phyloP scores from a whole-genome alignment of 306 rosid genomes.

The Crataegus laevigata region DNA sequence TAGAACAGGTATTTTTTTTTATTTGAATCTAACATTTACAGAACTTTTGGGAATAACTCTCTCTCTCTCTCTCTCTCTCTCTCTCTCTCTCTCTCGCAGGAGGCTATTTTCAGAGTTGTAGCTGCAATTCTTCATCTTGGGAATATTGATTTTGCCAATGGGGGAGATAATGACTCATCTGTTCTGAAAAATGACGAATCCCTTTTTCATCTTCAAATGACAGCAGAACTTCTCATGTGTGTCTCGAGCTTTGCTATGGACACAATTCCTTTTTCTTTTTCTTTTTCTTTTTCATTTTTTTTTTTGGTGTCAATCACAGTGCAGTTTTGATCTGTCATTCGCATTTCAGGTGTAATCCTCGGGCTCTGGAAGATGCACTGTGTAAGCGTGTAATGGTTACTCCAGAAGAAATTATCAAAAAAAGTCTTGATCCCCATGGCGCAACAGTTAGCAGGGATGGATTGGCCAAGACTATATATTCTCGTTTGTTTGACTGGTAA shows the following conservation, averaged over 20 bases:
- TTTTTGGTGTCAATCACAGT: not conserved
- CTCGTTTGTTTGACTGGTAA: slow-evolving; percentile 84
- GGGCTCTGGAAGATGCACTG: slow-evolving; percentile 67
- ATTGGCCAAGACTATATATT: slow-evolving; percentile 83
- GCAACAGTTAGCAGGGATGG: slow-evolving; percentile 84
- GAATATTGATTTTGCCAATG: slow-evolving; percentile 54
- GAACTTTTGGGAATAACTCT: slow-evolving; percentile 11
- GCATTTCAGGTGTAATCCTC: slow-evolving; percentile 61
- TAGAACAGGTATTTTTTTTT: slow-evolving; percentile 59
- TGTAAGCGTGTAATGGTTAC: slow-evolving; percentile 79
- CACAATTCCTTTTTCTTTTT: slow-evolving; percentile 1
- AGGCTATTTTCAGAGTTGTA: slow-evolving; percentile 82
- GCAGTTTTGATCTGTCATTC: slow-evolving; percentile 10
- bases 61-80: too few species aligned
- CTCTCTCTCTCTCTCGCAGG: slow-evolving; percentile 33
- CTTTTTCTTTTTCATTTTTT: not conserved
- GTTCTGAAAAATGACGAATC: slow-evolving; percentile 66
- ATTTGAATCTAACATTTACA: slow-evolving; percentile 11
- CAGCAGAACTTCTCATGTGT: slow-evolving; percentile 89
- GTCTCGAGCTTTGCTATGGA: slow-evolving; percentile 27
- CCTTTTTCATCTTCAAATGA: slow-evolving; percentile 64
- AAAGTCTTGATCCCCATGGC: slow-evolving; percentile 73
- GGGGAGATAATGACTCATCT: slow-evolving; percentile 71
- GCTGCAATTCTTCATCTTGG: slow-evolving; percentile 97
- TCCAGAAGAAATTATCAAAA: slow-evolving; percentile 78